These are phyloP conservation scores for Candolleomyces efflorescens DNA, from an alignment of 768 basidiomycete genomes.

Conservation along the genomic window DNA sequence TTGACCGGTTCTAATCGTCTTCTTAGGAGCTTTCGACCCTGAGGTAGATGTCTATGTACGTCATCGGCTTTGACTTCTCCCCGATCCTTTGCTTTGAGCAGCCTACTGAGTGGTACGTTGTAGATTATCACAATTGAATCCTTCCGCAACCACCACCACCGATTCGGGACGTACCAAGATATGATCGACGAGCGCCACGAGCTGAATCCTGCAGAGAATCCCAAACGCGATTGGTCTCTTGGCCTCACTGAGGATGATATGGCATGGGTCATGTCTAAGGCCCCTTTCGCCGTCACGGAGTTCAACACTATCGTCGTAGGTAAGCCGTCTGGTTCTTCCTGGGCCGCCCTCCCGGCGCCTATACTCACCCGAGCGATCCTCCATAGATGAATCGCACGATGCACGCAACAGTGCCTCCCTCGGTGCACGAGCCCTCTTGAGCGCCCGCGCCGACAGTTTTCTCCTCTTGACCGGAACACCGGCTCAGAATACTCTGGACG, in stretches of 20 bases:
- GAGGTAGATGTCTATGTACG: no score
- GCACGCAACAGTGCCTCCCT: not conserved
- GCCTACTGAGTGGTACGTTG: no score
- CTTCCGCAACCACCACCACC: not conserved
- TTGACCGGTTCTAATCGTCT: no score
- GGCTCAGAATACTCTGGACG: slow-evolving; percentile 1
- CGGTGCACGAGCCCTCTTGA: not conserved
- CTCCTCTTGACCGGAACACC: slow-evolving; percentile 1
- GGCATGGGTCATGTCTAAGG: not conserved
- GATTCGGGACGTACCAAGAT: not conserved
- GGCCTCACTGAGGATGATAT: not conserved
- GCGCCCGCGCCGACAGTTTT: not conserved
- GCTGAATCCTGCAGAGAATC: not conserved
- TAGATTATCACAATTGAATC: not conserved
- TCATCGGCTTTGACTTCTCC: no score
- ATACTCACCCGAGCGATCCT: not conserved
- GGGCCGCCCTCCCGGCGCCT: not conserved
- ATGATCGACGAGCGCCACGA: not conserved
- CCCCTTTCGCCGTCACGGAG: not conserved
- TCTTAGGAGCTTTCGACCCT: no score
- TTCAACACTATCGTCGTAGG: not conserved
- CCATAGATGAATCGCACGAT: not conserved
- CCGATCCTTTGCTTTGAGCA: no score
- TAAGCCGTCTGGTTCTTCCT: not conserved
- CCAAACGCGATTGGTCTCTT: no score